A percentile compares a stretch with the other conserved stretches of the same genome.
Conservation (phyloP, 768 basidiomycete species). For the Lyophyllum shimeji region DNA sequence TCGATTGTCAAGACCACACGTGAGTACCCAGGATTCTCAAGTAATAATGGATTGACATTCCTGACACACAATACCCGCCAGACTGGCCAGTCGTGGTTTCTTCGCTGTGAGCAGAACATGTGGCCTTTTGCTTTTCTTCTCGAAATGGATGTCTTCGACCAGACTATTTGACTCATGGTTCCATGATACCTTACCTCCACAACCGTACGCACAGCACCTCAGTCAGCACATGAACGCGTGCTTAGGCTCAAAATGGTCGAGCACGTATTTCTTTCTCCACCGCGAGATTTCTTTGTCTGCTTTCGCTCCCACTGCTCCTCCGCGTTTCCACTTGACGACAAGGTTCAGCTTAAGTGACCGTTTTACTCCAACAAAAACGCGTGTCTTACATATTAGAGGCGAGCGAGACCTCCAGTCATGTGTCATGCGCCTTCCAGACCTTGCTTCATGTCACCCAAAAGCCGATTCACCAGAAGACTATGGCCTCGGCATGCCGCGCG, state of each 20-base stretch:
- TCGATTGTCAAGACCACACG: constrained; percentile 3
- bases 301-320: not conserved
- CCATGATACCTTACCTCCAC: not conserved
- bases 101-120: not conserved
- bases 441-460: not conserved
- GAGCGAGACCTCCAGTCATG: not conserved
- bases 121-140: not conserved
- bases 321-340: not conserved
- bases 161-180: not conserved
- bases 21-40: not conserved
- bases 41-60: not conserved
- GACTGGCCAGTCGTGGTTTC: not conserved
- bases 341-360: not conserved
- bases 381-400: constrained; percentile 3
- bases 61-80: constrained; percentile 2
- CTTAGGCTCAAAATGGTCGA: too few relatives aligned
- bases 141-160: not conserved
- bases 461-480: constrained; percentile 1
- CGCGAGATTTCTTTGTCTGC: too few relatives aligned
- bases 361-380: not conserved
- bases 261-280: too few relatives aligned
- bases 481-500: constrained; percentile 2
- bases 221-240: too few relatives aligned
- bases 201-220: not conserved
- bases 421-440: not conserved